Evolutionary conservation across 352 stramenopile species (phyloP).

Genomic region (Globisporangium carolinianum): DNA sequence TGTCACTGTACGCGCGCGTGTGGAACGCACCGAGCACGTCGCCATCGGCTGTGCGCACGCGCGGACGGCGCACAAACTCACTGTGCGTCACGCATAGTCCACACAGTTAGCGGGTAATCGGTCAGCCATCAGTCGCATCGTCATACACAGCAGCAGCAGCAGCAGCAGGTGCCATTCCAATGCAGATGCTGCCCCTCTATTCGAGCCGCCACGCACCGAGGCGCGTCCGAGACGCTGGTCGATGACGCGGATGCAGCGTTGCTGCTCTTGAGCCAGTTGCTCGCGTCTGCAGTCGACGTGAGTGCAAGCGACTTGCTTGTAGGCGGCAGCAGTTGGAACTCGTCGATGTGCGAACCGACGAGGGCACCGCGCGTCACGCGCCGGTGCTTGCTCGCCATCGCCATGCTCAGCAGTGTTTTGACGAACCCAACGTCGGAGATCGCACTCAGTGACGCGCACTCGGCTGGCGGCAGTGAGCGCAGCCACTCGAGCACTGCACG

Average conservation of each 20-base stretch:
- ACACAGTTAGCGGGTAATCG: background rate
- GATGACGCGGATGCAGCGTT: background rate
- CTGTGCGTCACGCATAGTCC: slow-evolving; percentile 11
- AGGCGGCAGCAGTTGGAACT: slow-evolving; percentile 10
- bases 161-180: background rate
- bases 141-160: background rate
- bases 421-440: slow-evolving; percentile 66
- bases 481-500: slow-evolving; percentile 47
- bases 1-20: slow-evolving; percentile 33
- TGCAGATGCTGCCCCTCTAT: background rate
- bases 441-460: slow-evolving; percentile 56
- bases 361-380: background rate
- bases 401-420: slow-evolving; percentile 75
- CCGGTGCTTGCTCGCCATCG: slow-evolving; percentile 17
- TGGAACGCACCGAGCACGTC: slow-evolving; percentile 50
- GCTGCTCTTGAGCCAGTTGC: slow-evolving; percentile 8
- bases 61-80: slow-evolving; percentile 49
- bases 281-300: slow-evolving; percentile 1
- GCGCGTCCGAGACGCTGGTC: background rate
- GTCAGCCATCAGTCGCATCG: too few species aligned
- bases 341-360: slow-evolving; percentile 10
- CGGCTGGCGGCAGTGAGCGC: slow-evolving; percentile 20
- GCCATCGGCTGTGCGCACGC: slow-evolving; percentile 38
- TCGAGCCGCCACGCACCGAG: background rate
- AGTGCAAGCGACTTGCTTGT: slow-evolving; percentile 2